These are phyloP conservation scores for Ambrosiella xylebori DNA, from an alignment of 2,329 filamentous ascomycete species.

Conservation along the genomic window DNA sequence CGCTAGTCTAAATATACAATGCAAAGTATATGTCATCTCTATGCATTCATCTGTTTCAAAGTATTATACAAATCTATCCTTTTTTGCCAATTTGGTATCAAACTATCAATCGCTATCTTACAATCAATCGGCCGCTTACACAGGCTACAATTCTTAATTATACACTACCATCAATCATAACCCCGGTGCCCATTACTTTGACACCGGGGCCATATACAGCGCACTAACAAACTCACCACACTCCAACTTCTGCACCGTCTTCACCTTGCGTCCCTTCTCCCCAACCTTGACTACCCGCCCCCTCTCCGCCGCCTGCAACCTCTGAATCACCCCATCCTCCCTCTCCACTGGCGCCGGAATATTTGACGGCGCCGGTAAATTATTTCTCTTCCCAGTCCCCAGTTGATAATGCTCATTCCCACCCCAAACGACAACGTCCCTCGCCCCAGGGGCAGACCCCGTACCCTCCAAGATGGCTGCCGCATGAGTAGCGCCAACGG, in stretches of 20 bases:
- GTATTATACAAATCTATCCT: no score
- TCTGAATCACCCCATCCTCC: slow-evolving; percentile 42
- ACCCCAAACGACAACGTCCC: slow-evolving; percentile 84
- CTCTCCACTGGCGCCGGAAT: slow-evolving; percentile 54
- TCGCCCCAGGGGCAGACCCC: slow-evolving; percentile 39
- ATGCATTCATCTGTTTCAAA: no score
- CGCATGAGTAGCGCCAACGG: slow-evolving; percentile 63
- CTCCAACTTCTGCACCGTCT: slow-evolving; percentile 71
- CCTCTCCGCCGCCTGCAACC: slow-evolving; percentile 66
- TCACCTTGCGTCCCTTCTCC: slow-evolving; percentile 48
- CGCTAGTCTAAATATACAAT: no score
- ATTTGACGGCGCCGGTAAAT: slow-evolving; percentile 57
- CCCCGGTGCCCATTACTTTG: not conserved
- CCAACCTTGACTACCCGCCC: slow-evolving; percentile 47
- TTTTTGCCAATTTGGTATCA: no score
- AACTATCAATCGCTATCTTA: no score
- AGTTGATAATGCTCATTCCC: slow-evolving; percentile 90
- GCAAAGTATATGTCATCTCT: no score
- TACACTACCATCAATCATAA: not conserved
- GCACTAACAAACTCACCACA: slow-evolving; percentile 70
- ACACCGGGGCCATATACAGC: slow-evolving; percentile 47
- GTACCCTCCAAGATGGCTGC: slow-evolving; percentile 72
- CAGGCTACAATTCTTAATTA: not conserved
- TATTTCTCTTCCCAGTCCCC: slow-evolving; percentile 76
- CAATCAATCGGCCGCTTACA: not conserved